These are phyloP conservation scores for Microdochium bolleyi DNA, from an alignment of 2,329 filamentous ascomycete genomes.

Conservation along the genomic window DNA sequence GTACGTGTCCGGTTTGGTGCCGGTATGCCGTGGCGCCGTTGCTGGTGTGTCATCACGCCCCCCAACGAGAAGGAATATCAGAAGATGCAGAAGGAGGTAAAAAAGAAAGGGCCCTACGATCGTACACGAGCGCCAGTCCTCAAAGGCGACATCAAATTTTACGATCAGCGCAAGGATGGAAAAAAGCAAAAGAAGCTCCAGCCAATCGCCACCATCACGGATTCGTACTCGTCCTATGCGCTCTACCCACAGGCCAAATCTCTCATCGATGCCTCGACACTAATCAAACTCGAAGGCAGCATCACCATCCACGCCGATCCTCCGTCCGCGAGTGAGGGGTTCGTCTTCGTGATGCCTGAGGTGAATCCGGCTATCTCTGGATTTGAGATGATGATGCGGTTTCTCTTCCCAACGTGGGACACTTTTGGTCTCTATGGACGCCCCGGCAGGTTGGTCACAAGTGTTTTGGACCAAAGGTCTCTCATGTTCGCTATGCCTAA, in stretches of 20 bases:
- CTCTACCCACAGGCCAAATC: constrained; percentile 94
- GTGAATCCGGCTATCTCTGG: constrained; percentile 84
- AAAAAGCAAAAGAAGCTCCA: constrained; percentile 88
- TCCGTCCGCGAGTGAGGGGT: constrained; percentile 76
- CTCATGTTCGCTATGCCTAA: constrained; percentile 98
- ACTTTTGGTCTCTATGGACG: constrained; percentile 88
- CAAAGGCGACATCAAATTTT: constrained; percentile 91
- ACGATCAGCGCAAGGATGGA: constrained; percentile 64
- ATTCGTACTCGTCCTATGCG: constrained; percentile 87
- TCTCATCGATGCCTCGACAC: constrained; percentile 85
- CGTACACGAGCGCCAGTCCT: constrained; percentile 57
- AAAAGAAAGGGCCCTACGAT: constrained; percentile 77
- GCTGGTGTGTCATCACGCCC: constrained; percentile 91
- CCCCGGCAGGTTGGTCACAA: constrained; percentile 77
- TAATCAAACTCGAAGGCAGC: constrained; percentile 87
- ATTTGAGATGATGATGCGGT: constrained; percentile 91
- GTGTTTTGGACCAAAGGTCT: constrained; percentile 76
- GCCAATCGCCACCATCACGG: constrained; percentile 85
- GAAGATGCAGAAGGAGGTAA: constrained; percentile 75
- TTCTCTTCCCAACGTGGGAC: constrained; percentile 89
- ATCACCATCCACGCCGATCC: constrained; percentile 80
- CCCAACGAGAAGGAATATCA: constrained; percentile 89
- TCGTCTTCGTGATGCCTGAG: constrained; percentile 97
- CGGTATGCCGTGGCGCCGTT: constrained; percentile 90
- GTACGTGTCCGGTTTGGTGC: constrained; percentile 91